Percentiles rank a stretch among this genome's conserved stretches.
Conservation (phyloP, 306 rosid species). For the Glycine latifolia region DNA sequence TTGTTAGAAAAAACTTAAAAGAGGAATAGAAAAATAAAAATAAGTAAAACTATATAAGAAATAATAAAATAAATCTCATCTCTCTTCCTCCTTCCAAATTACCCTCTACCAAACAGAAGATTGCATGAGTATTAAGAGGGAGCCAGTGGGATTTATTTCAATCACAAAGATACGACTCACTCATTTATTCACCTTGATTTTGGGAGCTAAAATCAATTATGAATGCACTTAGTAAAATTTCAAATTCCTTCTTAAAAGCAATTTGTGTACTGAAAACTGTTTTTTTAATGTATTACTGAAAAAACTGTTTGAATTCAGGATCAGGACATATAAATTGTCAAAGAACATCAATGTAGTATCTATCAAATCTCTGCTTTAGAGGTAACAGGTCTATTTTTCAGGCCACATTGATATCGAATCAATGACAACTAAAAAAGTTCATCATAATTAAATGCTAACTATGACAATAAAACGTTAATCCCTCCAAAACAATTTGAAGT, state of each 20-base stretch:
- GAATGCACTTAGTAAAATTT: no score
- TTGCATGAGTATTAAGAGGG: no score
- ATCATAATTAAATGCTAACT: neutral
- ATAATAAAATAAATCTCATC: no score
- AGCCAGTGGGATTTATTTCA: no score
- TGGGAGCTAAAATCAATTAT: no score
- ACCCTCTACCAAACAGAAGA: no score
- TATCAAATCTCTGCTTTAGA: neutral
- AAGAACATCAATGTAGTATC: neutral
- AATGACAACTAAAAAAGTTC: neutral
- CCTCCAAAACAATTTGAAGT: neutral
- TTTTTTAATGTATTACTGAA: neutral
- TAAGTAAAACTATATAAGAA: no score
- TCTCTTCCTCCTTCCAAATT: no score
- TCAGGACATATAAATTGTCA: neutral
- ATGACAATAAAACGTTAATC: neutral
- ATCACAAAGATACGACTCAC: no score
- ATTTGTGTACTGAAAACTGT: neutral
- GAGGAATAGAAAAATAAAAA: no score
- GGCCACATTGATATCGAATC: neutral
- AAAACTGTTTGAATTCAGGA: neutral
- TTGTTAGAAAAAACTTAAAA: no score
- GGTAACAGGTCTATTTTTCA: constrained; percentile 19
- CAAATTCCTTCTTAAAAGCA: neutral
- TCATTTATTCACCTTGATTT: no score